These are phyloP conservation scores for Acanthamoeba sp. DNA, from an alignment of 208 protist species.

Conservation along the genomic window DNA sequence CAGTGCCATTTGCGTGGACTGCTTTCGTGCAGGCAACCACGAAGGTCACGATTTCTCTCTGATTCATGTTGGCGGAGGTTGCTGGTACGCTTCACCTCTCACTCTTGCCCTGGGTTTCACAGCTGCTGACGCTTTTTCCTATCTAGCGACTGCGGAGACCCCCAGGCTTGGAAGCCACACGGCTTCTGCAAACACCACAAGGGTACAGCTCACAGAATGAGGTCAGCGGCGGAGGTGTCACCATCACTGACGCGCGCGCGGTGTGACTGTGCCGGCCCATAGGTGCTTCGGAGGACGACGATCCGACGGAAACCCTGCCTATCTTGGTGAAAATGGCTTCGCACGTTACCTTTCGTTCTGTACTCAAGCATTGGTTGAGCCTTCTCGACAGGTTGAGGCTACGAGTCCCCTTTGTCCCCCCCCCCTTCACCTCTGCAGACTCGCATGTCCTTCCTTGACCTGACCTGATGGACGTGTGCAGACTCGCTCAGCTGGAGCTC, in stretches of 20 bases:
- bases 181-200: constrained; percentile 53
- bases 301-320: constrained; percentile 50
- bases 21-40: constrained; percentile 53
- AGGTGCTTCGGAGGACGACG: constrained; percentile 69
- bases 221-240: too few species aligned
- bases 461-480: not conserved
- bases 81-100: too few species aligned
- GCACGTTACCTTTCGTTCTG: constrained; percentile 41
- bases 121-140: not conserved
- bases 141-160: constrained; percentile 52
- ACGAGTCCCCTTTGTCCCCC: not conserved
- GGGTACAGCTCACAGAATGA: not conserved
- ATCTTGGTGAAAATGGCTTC: constrained; percentile 33
- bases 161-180: constrained; percentile 45
- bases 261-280: too few species aligned
- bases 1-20: constrained; percentile 69
- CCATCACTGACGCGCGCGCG: too few species aligned
- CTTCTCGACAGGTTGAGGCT: not conserved
- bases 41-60: constrained; percentile 49
- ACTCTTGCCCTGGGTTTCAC: too few species aligned
- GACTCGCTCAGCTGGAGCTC: constrained; percentile 28
- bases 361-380: constrained; percentile 1
- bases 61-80: constrained; percentile 8
- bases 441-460: too few species aligned
- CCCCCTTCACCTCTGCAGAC: too few species aligned